Conservation (phyloP, 352 stramenopile species). For the Pythium sp. region DNA sequence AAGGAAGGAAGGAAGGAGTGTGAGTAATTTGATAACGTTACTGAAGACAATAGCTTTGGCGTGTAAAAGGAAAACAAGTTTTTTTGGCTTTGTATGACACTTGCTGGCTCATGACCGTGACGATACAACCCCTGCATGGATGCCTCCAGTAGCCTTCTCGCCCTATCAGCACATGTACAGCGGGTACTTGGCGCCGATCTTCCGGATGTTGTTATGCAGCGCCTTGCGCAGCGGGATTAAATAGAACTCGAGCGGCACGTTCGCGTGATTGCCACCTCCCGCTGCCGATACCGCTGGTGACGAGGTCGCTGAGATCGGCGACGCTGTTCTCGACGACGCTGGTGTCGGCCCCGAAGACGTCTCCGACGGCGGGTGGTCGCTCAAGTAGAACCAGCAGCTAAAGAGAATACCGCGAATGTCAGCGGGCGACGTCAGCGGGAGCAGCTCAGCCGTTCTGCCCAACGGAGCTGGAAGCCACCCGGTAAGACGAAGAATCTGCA, state of each 20-base stretch:
- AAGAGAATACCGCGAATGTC: slow-evolving; percentile 81
- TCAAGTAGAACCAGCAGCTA: slow-evolving; percentile 83
- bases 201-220: slow-evolving; percentile 72
- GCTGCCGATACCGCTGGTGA: slow-evolving; percentile 34
- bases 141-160: background rate
- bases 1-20: background rate
- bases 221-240: slow-evolving; percentile 72
- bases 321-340: slow-evolving; percentile 39
- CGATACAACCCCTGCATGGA: too few species aligned
- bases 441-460: slow-evolving; percentile 47
- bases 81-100: background rate
- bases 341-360: slow-evolving; percentile 34
- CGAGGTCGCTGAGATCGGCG: slow-evolving; percentile 41
- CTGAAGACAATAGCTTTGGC: background rate
- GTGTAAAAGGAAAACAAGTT: background rate
- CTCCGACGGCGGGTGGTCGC: slow-evolving; percentile 58
- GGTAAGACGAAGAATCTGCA: slow-evolving; percentile 53
- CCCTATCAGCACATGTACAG: slow-evolving; percentile 64
- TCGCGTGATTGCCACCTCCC: slow-evolving; percentile 15
- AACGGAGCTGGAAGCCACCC: slow-evolving; percentile 63
- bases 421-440: slow-evolving; percentile 59
- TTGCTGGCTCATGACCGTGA: background rate
- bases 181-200: slow-evolving; percentile 68
- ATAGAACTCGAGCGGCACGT: slow-evolving; percentile 74
- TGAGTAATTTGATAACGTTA: background rate